These are phyloP conservation scores for Pseudogymnoascus sp. DNA, from an alignment of 2,329 filamentous ascomycete genomes.

Conservation along the genomic window DNA sequence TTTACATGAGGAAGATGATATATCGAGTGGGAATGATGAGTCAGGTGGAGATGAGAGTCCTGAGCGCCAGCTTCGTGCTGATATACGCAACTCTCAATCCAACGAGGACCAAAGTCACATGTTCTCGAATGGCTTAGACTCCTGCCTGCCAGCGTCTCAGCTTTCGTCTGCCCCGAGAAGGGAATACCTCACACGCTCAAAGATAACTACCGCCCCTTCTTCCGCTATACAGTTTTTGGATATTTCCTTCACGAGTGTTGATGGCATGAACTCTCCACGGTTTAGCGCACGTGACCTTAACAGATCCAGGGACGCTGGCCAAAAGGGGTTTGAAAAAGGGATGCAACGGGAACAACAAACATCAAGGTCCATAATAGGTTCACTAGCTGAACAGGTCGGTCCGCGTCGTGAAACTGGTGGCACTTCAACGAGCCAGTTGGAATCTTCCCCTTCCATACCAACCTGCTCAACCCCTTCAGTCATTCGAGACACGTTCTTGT, in stretches of 20 bases:
- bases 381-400: too few relatives aligned
- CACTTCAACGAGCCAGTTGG: conserved; percentile 5
- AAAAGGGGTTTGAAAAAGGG: background rate
- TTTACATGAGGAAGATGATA: conserved; percentile 13
- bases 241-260: conserved; percentile 6
- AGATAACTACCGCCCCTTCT: background rate
- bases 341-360: background rate
- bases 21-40: conserved; percentile 31
- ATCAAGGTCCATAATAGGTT: background rate
- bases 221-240: conserved; percentile 8
- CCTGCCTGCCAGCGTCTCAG: conserved; percentile 1
- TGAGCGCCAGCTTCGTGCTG: conserved; percentile 31
- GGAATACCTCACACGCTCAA: conserved; percentile 6
- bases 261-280: conserved; percentile 4
- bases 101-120: conserved; percentile 20
- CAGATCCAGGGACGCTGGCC: background rate
- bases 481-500: background rate
- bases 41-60: conserved; percentile 38
- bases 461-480: background rate
- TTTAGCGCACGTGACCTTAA: background rate
- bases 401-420: background rate
- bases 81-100: conserved; percentile 17
- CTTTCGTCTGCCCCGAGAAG: background rate
- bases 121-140: conserved; percentile 1
- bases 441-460: conserved; percentile 6